A percentile compares a stretch with the other conserved stretches of the same genome.
These are phyloP conservation scores for Mortierella sp. DNA, from an alignment of 371 early-diverging fungal genomes.

Conservation along the genomic window DNA sequence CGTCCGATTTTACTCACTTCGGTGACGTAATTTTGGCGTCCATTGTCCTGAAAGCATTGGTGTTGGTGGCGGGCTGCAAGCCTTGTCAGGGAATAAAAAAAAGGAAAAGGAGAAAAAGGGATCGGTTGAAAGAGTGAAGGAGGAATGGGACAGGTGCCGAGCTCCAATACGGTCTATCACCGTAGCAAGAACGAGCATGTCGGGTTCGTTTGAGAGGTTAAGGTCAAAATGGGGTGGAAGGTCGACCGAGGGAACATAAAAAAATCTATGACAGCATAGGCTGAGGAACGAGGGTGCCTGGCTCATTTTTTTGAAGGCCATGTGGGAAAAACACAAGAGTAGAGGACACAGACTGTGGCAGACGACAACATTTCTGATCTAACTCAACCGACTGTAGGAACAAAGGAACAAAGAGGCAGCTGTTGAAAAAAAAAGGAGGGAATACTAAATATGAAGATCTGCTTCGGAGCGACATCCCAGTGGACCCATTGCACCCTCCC, in stretches of 20 bases:
- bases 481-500: not conserved
- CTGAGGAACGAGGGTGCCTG: not conserved
- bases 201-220: not conserved
- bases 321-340: not conserved
- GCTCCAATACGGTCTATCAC: not conserved
- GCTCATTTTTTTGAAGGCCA: slow-evolving; percentile 3
- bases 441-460: not conserved
- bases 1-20: no score
- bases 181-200: not conserved
- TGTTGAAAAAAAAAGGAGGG: not conserved
- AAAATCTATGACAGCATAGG: not conserved
- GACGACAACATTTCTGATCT: not conserved
- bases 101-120: not conserved
- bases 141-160: not conserved
- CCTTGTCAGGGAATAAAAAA: no score
- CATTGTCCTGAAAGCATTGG: no score
- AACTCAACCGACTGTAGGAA: not conserved
- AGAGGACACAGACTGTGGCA: not conserved
- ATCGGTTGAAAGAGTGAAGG: not conserved
- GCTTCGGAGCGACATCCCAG: not conserved
- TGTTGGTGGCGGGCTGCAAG: no score
- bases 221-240: not conserved
- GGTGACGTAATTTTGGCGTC: no score
- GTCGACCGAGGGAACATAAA: not conserved
- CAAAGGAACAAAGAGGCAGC: not conserved